A percentile compares a stretch with the other conserved stretches of the same genome.
Evolutionary conservation across 2,329 filamentous ascomycete genomes (phyloP).

Genomic region (Emmonsiellopsis sp.): DNA sequence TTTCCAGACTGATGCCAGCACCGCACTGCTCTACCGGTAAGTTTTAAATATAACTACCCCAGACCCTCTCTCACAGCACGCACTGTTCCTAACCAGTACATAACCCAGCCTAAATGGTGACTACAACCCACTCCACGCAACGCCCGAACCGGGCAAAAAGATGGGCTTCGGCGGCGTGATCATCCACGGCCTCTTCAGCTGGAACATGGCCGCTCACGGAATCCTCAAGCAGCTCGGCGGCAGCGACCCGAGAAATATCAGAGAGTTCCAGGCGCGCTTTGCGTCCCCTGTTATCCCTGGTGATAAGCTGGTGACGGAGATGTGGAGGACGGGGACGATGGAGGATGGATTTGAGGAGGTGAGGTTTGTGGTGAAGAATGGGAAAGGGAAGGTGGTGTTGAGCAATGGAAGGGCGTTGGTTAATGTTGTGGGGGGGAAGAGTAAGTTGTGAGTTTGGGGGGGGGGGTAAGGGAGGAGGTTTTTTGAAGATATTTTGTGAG

Average conservation of each 20-base stretch:
- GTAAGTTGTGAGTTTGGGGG: conserved; percentile 48
- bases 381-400: conserved; percentile 73
- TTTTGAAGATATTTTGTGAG: not conserved
- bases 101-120: conserved; percentile 67
- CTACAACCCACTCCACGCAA: conserved; percentile 88
- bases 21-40: conserved; percentile 63
- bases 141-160: conserved; percentile 71
- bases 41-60: conserved; percentile 5
- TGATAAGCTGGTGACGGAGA: conserved; percentile 70
- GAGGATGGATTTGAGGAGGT: conserved; percentile 68
- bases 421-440: conserved; percentile 52
- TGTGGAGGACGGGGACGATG: conserved; percentile 64
- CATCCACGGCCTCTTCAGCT: conserved; percentile 81
- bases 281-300: conserved; percentile 75
- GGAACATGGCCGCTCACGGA: conserved; percentile 69
- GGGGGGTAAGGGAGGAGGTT: not conserved
- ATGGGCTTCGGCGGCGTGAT: conserved; percentile 90
- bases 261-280: conserved; percentile 83
- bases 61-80: not conserved
- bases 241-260: conserved; percentile 70
- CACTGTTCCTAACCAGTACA: not conserved
- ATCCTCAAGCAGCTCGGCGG: conserved; percentile 65
- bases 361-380: conserved; percentile 68
- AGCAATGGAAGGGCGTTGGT: conserved; percentile 79
- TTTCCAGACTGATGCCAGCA: conserved; percentile 62